Evolutionary conservation across 83 land plant species (phyloP).

Genomic region (Diphasiastrum complanatum): DNA sequence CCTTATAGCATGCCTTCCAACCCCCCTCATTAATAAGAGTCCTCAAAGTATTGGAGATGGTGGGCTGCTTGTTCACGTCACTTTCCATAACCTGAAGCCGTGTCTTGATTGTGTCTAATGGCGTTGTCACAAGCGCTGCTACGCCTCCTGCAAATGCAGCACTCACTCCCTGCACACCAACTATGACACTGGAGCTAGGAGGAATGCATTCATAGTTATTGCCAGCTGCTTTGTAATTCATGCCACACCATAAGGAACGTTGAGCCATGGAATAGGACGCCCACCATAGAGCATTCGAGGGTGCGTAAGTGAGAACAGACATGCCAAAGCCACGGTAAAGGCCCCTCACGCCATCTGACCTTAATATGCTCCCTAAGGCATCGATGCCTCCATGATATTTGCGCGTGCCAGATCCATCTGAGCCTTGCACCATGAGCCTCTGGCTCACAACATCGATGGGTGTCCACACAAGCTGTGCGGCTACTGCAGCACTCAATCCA

Average conservation of each 20-base stretch:
- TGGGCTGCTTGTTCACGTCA: constrained; percentile 2
- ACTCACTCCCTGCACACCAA: constrained; percentile 56
- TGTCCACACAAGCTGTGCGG: constrained; percentile 82
- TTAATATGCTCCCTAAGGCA: constrained; percentile 56
- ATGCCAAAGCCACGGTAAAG: constrained; percentile 83
- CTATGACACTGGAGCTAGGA: constrained; percentile 60
- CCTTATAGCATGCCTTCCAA: constrained; percentile 22
- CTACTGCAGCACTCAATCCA: constrained; percentile 72
- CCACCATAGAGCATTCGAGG: constrained; percentile 96
- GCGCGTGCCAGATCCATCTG: constrained; percentile 43
- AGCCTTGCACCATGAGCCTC: constrained; percentile 90
- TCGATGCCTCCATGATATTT: constrained; percentile 72
- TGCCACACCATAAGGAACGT: too few relatives aligned
- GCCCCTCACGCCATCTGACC: constrained; percentile 65
- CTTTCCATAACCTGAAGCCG: constrained; percentile 17
- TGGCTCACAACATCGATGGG: constrained; percentile 95
- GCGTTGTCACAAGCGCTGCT: constrained; percentile 63
- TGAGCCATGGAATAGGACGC: too few relatives aligned
- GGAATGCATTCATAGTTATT: too few relatives aligned
- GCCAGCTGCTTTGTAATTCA: too few relatives aligned
- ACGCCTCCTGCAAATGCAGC: constrained; percentile 77
- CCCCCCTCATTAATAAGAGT: constrained; percentile 18
- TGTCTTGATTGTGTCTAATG: constrained; percentile 49
- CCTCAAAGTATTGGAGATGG: constrained; percentile 4
- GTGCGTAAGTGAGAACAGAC: constrained; percentile 75